A percentile compares a stretch with the other conserved stretches of the same genome.
These are phyloP conservation scores for Dipteronia sinensis DNA, from an alignment of 345 rosid species.

Conservation along the genomic window DNA sequence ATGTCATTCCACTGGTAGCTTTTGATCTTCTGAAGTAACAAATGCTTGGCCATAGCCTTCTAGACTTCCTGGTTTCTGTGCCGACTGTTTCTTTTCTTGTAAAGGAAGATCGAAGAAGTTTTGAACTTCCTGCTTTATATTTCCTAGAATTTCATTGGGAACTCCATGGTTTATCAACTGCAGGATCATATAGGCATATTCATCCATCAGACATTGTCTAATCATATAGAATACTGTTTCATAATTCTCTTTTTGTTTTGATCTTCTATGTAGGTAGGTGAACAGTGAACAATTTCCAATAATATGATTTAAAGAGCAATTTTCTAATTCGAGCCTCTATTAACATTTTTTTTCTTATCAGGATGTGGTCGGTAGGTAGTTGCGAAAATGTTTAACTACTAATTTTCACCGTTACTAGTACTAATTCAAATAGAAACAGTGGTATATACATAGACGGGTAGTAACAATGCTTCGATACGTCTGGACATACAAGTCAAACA, in stretches of 20 bases:
- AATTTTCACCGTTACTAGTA: no score
- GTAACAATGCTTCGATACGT: no score
- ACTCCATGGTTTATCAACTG: constrained; percentile 52
- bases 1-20: constrained; percentile 61
- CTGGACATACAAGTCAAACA: no score
- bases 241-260: background rate
- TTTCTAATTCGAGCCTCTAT: no score
- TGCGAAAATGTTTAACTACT: no score
- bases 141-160: constrained; percentile 26
- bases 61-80: constrained; percentile 33
- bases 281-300: background rate
- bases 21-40: constrained; percentile 48
- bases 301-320: background rate
- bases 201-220: background rate
- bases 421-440: no score
- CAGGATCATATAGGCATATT: background rate
- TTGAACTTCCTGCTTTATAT: constrained; percentile 34
- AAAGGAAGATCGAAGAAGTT: constrained; percentile 46
- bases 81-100: constrained; percentile 37
- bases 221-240: background rate
- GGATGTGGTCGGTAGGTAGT: no score
- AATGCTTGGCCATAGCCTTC: constrained; percentile 65
- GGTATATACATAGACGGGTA: no score
- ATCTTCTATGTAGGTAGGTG: background rate
- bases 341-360: no score